A percentile compares a stretch with the other conserved stretches of the same genome.
Conservation (phyloP, 2,329 filamentous ascomycete genomes). For the Sporothrix phasma region DNA sequence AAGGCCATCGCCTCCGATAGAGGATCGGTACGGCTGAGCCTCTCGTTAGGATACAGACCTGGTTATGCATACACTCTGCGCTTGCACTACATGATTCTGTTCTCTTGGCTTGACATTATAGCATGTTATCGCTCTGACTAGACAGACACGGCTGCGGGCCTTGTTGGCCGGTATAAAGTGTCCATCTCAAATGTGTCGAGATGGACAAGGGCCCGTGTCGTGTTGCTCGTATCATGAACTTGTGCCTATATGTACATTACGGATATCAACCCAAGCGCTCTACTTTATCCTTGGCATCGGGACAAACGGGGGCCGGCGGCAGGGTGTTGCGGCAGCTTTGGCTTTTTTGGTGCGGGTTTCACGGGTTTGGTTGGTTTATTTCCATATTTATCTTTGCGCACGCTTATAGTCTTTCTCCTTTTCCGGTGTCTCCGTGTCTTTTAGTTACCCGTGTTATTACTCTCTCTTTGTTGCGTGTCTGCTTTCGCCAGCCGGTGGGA, state of each 20-base stretch:
- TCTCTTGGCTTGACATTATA: background rate
- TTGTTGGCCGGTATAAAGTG: background rate
- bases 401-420: background rate
- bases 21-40: background rate
- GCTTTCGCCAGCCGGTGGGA: background rate
- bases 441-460: background rate
- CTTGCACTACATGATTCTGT: background rate
- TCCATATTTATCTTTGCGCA: background rate
- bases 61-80: background rate
- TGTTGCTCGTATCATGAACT: background rate
- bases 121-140: background rate
- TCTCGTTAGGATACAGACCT: background rate
- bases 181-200: background rate
- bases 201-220: background rate
- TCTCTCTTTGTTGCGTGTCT: background rate
- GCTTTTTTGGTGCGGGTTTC: background rate
- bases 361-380: background rate
- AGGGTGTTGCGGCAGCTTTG: background rate
- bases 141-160: background rate
- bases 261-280: background rate
- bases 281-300: background rate
- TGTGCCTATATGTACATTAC: background rate
- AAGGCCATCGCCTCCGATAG: conserved; percentile 14
- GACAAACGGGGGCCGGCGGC: background rate
- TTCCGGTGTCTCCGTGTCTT: background rate